phyloP scores from a whole-genome alignment of 2,329 filamentous ascomycete genomes.

The Penicillium freii region DNA sequence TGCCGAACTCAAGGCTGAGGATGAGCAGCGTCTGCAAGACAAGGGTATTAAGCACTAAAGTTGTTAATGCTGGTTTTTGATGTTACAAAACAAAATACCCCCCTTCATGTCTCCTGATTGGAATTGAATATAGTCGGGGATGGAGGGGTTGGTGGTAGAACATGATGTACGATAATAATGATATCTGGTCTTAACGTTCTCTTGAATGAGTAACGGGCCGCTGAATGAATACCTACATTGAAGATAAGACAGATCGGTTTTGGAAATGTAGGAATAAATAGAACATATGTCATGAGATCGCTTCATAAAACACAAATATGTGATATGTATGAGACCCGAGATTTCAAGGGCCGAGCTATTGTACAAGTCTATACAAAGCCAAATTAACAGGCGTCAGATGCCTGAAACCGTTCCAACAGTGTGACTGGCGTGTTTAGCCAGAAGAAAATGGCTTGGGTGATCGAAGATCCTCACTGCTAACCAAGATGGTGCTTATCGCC shows the following conservation, averaged over 20 bases:
- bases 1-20: slow-evolving; percentile 44
- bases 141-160: slow-evolving; percentile 69
- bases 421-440: neutral
- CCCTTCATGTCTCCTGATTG: slow-evolving; percentile 6
- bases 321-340: neutral
- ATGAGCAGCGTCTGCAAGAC: slow-evolving; percentile 45
- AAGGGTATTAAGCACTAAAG: slow-evolving; percentile 42
- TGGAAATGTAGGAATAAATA: neutral
- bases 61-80: slow-evolving; percentile 4
- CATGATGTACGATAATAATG: slow-evolving; percentile 58
- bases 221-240: slow-evolving; percentile 3
- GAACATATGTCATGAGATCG: neutral
- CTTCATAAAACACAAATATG: neutral
- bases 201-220: slow-evolving; percentile 7
- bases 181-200: slow-evolving; percentile 13
- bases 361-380: neutral
- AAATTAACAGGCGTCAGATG: neutral
- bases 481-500: neutral
- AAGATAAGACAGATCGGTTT: neutral
- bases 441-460: neutral
- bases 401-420: neutral
- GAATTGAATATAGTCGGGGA: slow-evolving; percentile 2
- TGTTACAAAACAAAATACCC: slow-evolving; percentile 7
- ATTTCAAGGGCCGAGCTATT: neutral
- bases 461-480: neutral